Conservation (phyloP, 371 early-diverging fungal species). For the Blyttiomyces sp. region DNA sequence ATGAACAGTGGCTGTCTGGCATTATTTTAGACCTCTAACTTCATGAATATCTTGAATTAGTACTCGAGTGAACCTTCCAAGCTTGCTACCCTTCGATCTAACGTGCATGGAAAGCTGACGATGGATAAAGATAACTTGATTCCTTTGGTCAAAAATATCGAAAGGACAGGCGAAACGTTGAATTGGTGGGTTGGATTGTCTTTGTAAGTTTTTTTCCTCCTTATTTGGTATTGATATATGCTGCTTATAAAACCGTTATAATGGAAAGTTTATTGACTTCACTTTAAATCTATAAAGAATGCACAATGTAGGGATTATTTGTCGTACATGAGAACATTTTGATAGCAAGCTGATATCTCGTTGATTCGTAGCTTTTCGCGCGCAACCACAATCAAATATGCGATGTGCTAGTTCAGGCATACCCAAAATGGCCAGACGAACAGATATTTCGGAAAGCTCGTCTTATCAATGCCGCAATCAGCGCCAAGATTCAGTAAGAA, state of each 20-base stretch:
- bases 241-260: too few species aligned
- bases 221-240: too few species aligned
- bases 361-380: too few species aligned
- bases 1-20: too few species aligned
- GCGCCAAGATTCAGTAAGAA: slow-evolving; percentile 32
- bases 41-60: not conserved
- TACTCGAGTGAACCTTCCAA: not conserved
- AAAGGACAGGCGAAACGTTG: slow-evolving; percentile 14
- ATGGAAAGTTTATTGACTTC: too few species aligned
- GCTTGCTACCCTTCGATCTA: slow-evolving; percentile 8
- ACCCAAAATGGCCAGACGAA: slow-evolving; percentile 26
- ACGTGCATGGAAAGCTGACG: slow-evolving; percentile 16
- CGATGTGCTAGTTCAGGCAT: slow-evolving; percentile 14
- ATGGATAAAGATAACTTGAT: slow-evolving; percentile 4
- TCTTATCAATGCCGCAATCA: slow-evolving; percentile 16
- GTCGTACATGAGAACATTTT: too few species aligned
- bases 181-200: slow-evolving; percentile 28
- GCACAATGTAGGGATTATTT: too few species aligned
- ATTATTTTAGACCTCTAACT: not conserved
- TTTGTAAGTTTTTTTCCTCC: too few species aligned
- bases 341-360: too few species aligned
- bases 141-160: slow-evolving; percentile 8
- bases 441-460: slow-evolving; percentile 21
- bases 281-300: too few species aligned
- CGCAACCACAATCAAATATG: slow-evolving; percentile 27